These are phyloP conservation scores for Ceratocystiopsis minuta DNA, from an alignment of 2,329 filamentous ascomycete species.

Conservation along the genomic window DNA sequence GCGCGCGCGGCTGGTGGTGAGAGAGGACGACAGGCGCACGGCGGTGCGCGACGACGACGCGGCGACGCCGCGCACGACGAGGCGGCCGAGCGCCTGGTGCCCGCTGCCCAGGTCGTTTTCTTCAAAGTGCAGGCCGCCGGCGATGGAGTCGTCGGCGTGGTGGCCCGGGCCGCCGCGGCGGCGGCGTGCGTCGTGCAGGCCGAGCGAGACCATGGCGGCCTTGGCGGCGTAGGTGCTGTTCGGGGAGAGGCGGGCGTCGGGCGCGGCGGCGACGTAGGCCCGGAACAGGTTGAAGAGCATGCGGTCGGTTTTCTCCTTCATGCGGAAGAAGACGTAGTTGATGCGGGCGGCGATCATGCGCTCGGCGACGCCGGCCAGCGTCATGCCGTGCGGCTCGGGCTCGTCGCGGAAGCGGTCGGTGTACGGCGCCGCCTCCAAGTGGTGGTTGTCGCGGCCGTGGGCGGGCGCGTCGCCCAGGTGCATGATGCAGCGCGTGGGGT, in stretches of 20 bases:
- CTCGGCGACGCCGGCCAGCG: slow-evolving; percentile 10
- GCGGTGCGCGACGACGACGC: slow-evolving; percentile 16
- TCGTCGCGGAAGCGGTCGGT: slow-evolving; percentile 13
- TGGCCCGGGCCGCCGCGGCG: too few relatives aligned
- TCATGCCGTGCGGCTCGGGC: slow-evolving; percentile 15
- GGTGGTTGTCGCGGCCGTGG: slow-evolving; percentile 13
- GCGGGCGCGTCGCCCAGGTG: slow-evolving; percentile 18
- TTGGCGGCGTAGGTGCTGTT: too few relatives aligned
- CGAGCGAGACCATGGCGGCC: too few relatives aligned
- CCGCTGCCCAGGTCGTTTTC: slow-evolving; percentile 13
- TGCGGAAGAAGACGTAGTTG: slow-evolving; percentile 17
- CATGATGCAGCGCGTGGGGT: slow-evolving; percentile 17
- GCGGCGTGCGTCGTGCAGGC: too few relatives aligned
- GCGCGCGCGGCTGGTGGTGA: too few relatives aligned
- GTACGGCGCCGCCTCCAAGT: background rate
- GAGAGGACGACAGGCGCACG: slow-evolving; percentile 7
- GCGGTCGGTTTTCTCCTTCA: slow-evolving; percentile 13
- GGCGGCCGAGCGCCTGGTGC: slow-evolving; percentile 11
- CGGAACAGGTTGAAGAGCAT: slow-evolving; percentile 14
- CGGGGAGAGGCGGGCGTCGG: slow-evolving; percentile 12
- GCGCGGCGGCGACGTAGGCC: slow-evolving; percentile 10
- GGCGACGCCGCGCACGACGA: slow-evolving; percentile 15
- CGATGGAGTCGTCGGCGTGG: too few relatives aligned
- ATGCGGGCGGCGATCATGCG: slow-evolving; percentile 12
- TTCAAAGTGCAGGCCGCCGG: slow-evolving; percentile 11